These are phyloP conservation scores for Antrodiella citrinella DNA, from an alignment of 768 basidiomycete genomes.

Conservation along the genomic window DNA sequence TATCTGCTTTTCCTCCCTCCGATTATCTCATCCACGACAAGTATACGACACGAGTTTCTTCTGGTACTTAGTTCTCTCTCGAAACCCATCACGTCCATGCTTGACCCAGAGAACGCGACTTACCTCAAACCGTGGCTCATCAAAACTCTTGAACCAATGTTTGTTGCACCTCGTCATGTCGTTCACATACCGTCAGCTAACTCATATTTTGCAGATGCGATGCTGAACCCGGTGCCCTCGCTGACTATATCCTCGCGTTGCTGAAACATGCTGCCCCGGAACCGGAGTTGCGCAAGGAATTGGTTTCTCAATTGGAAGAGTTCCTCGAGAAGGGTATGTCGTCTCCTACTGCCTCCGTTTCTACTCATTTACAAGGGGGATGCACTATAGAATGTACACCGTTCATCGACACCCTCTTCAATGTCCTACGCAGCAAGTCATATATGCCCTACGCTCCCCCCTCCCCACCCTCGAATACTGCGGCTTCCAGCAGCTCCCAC, in stretches of 20 bases:
- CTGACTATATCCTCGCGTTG: slow-evolving; percentile 91
- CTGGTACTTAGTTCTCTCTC: too few relatives aligned
- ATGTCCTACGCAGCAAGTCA: slow-evolving; percentile 76
- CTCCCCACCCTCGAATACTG: slow-evolving; percentile 28
- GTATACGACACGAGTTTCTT: too few relatives aligned
- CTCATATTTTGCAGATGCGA: slow-evolving; percentile 86
- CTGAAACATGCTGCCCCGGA: slow-evolving; percentile 86
- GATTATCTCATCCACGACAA: too few relatives aligned
- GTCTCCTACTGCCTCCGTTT: slow-evolving; percentile 8
- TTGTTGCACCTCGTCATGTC: slow-evolving; percentile 17
- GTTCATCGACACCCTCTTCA: slow-evolving; percentile 85
- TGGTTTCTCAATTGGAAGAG: slow-evolving; percentile 74
- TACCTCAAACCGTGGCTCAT: slow-evolving; percentile 87
- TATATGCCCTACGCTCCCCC: slow-evolving; percentile 67
- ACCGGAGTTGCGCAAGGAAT: slow-evolving; percentile 71
- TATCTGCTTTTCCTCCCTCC: too few relatives aligned
- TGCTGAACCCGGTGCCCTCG: slow-evolving; percentile 88
- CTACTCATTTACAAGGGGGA: too few relatives aligned
- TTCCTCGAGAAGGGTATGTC: slow-evolving; percentile 86
- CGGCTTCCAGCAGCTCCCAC: slow-evolving; percentile 28
- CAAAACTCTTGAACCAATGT: slow-evolving; percentile 89
- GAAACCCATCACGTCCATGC: slow-evolving; percentile 24
- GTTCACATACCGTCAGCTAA: slow-evolving; percentile 9
- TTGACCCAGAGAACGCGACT: slow-evolving; percentile 52
- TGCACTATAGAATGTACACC: slow-evolving; percentile 48